Conservation (phyloP, 345 rosid species). For the Brassica rapa region DNA sequence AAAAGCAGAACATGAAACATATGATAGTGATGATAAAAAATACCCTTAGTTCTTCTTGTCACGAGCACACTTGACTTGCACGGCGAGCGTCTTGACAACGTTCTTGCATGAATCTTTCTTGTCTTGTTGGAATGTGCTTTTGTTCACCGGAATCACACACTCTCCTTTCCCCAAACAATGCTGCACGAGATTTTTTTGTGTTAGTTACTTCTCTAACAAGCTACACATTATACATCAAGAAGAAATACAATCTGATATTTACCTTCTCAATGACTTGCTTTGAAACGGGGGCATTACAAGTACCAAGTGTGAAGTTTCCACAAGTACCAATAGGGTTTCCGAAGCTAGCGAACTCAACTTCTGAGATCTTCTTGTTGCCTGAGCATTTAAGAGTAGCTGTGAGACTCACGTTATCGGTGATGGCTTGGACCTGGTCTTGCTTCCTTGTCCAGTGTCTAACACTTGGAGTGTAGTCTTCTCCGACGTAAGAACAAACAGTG, state of each 20-base stretch:
- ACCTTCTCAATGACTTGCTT: constrained; percentile 70
- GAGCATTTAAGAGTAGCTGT: constrained; percentile 60
- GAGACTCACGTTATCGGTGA: constrained; percentile 47
- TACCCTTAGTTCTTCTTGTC: constrained; percentile 32
- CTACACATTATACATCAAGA: background rate
- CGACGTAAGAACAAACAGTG: constrained; percentile 63
- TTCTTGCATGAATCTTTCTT: constrained; percentile 47
- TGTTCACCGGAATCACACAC: constrained; percentile 59
- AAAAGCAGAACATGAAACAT: constrained; percentile 20
- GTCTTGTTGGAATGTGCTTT: constrained; percentile 41
- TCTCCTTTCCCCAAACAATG: constrained; percentile 62
- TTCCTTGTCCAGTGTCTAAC: constrained; percentile 58
- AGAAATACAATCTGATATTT: background rate
- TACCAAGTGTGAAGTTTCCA: constrained; percentile 55
- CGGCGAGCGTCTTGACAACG: constrained; percentile 55
- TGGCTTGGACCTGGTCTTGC: constrained; percentile 40
- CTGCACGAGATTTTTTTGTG: constrained; percentile 34
- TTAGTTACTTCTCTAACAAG: constrained; percentile 5
- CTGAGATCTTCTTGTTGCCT: constrained; percentile 46
- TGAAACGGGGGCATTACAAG: constrained; percentile 55
- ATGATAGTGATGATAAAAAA: background rate
- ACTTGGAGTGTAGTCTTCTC: constrained; percentile 61
- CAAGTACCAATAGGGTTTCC: constrained; percentile 78
- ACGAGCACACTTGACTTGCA: constrained; percentile 66
- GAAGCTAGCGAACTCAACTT: constrained; percentile 79